Percentiles rank a stretch among this genome's conserved stretches.
These are phyloP conservation scores for Biscutella laevigata DNA, from an alignment of 441 rosid species.

Conservation along the genomic window DNA sequence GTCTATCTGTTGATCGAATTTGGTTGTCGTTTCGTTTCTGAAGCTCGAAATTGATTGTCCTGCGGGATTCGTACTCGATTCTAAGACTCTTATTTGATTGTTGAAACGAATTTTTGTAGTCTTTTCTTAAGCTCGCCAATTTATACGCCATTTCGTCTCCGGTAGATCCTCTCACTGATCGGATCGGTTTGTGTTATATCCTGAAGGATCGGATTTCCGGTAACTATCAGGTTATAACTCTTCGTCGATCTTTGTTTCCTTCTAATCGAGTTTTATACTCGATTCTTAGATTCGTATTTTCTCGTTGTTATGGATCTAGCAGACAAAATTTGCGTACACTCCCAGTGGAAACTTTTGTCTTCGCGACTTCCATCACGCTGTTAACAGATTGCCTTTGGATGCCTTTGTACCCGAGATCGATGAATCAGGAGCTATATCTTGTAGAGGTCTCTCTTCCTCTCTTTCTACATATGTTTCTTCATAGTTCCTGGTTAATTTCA, in stretches of 20 bases:
- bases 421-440: constrained; percentile 38
- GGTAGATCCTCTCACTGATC: constrained; percentile 40
- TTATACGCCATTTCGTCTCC: constrained; percentile 47
- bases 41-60: constrained; percentile 1
- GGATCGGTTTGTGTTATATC: constrained; percentile 64
- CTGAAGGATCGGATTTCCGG: constrained; percentile 38
- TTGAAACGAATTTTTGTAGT: constrained; percentile 28
- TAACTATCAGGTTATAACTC: constrained; percentile 43
- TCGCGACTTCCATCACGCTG: constrained; percentile 75
- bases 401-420: constrained; percentile 49
- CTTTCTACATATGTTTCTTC: background rate
- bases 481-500: constrained; percentile 1
- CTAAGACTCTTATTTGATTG: background rate
- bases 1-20: constrained; percentile 8
- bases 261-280: background rate
- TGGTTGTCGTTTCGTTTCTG: background rate
- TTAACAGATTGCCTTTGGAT: constrained; percentile 55
- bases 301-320: constrained; percentile 14
- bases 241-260: constrained; percentile 2
- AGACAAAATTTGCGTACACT: constrained; percentile 57
- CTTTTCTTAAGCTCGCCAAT: constrained; percentile 64
- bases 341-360: constrained; percentile 58
- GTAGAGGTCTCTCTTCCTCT: constrained; percentile 32
- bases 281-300: constrained; percentile 1
- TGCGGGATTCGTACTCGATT: background rate